phyloP scores from a whole-genome alignment of 257 asterid genomes.

The Echites panduratus region DNA sequence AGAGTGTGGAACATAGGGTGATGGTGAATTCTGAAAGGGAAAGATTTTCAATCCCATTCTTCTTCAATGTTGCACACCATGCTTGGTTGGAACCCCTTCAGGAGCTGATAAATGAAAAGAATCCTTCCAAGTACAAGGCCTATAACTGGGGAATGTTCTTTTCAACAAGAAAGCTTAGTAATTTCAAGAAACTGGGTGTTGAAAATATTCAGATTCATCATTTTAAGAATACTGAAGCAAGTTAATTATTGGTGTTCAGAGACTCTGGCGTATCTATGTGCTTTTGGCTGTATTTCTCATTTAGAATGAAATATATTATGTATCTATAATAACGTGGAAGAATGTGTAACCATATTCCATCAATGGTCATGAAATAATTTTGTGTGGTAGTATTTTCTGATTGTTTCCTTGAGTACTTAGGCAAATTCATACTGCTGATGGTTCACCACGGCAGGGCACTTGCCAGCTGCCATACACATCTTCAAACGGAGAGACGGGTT shows the following conservation, averaged over 20 bases:
- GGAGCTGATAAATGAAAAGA: conserved; percentile 33
- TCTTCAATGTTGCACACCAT: conserved; percentile 53
- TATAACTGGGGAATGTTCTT: conserved; percentile 67
- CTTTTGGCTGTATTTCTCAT: neutral
- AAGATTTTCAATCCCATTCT: conserved; percentile 62
- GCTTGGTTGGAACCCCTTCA: conserved; percentile 54
- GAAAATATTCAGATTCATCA: conserved; percentile 63
- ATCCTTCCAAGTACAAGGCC: conserved; percentile 47
- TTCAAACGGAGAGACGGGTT: too few species aligned
- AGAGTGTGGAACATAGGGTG: conserved; percentile 78
- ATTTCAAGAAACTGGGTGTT: conserved; percentile 51
- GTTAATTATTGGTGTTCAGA: too few species aligned
- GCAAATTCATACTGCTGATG: neutral
- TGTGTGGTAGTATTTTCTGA: neutral
- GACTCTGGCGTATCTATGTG: too few species aligned
- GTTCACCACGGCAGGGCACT: neutral
- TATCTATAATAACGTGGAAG: neutral
- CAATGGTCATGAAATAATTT: neutral
- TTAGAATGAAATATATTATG: neutral
- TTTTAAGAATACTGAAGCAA: conserved; percentile 29
- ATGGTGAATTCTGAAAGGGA: conserved; percentile 48
- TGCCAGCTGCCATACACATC: too few species aligned
- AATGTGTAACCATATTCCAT: neutral
- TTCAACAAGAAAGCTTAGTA: conserved; percentile 40
- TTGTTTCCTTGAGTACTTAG: neutral